Evolutionary conservation across 2,329 filamentous ascomycete species (phyloP).

Genomic region (Fusarium heterosporum): DNA sequence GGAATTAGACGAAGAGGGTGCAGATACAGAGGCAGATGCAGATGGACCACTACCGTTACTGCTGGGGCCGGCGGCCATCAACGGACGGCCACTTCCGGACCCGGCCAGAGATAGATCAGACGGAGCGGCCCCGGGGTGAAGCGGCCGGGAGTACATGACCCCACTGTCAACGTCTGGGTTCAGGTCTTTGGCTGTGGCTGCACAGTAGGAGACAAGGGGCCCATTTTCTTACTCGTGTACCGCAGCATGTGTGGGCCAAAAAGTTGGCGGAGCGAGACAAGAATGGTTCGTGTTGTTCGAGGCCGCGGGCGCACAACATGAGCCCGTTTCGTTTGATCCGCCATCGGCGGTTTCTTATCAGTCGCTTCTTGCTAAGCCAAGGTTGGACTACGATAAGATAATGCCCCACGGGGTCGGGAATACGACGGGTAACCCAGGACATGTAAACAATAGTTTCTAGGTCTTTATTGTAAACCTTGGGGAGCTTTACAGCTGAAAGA

Average conservation of each 20-base stretch:
- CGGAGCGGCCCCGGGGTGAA: constrained; percentile 35
- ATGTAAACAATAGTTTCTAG: neutral
- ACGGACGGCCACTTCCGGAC: constrained; percentile 12
- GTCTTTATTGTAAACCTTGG: neutral
- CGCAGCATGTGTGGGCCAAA: constrained; percentile 23
- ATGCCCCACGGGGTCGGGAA: constrained; percentile 42
- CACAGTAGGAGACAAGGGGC: constrained; percentile 42
- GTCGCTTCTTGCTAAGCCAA: constrained; percentile 11
- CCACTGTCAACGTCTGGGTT: constrained; percentile 32
- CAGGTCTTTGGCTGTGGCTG: constrained; percentile 31
- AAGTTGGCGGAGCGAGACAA: constrained; percentile 16
- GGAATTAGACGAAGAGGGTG: constrained; percentile 12
- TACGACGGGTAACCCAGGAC: constrained; percentile 39
- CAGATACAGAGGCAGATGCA: constrained; percentile 3
- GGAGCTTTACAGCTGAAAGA: too few species aligned
- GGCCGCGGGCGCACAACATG: constrained; percentile 20
- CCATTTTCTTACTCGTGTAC: constrained; percentile 33
- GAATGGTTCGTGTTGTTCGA: constrained; percentile 6
- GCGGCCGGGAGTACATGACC: constrained; percentile 44
- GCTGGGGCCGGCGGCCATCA: constrained; percentile 20
- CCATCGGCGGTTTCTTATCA: constrained; percentile 29
- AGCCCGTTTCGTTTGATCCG: constrained; percentile 13
- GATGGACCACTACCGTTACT: constrained; percentile 12
- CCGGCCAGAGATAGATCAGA: constrained; percentile 33
- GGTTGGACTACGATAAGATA: constrained; percentile 32